Conservation (phyloP, 2,329 filamentous ascomycete genomes). For the Pseudocercospora ulei region DNA sequence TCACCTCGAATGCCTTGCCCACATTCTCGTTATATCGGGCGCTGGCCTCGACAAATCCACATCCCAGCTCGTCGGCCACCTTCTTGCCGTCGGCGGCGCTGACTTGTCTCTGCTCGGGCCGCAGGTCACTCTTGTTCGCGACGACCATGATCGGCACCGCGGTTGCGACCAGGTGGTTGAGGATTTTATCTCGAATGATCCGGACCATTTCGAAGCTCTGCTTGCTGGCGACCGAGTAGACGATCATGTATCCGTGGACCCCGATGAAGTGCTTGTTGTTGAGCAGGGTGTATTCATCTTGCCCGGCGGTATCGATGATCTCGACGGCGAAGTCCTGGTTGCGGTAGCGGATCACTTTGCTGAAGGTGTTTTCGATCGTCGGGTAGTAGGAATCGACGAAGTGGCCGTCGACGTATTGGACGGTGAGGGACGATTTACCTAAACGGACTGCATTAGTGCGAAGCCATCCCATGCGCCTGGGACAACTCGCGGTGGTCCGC, state of each 20-base stretch:
- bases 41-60: slow-evolving; percentile 89
- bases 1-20: slow-evolving; percentile 69
- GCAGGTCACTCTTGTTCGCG: slow-evolving; percentile 92
- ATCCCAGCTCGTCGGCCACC: slow-evolving; percentile 76
- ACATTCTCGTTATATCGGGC: slow-evolving; percentile 94
- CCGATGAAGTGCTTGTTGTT: slow-evolving; percentile 99
- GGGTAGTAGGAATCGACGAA: slow-evolving; percentile 99
- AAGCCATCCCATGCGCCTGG: no score
- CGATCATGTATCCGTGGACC: slow-evolving; percentile 96
- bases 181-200: slow-evolving; percentile 91
- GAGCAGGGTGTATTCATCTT: slow-evolving; percentile 97
- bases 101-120: slow-evolving; percentile 87
- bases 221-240: slow-evolving; percentile 91
- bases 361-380: slow-evolving; percentile 98
- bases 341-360: slow-evolving; percentile 86
- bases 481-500: no score
- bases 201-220: slow-evolving; percentile 96
- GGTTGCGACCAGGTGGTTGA: slow-evolving; percentile 88
- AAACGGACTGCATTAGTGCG: slow-evolving; percentile 6
- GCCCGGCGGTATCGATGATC: slow-evolving; percentile 92
- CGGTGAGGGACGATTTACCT: slow-evolving; percentile 97
- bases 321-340: slow-evolving; percentile 89
- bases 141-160: slow-evolving; percentile 89
- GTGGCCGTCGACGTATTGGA: slow-evolving; percentile 93
- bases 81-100: slow-evolving; percentile 73